Conservation (phyloP, 768 basidiomycete genomes). For the Favolaschia claudopus region DNA sequence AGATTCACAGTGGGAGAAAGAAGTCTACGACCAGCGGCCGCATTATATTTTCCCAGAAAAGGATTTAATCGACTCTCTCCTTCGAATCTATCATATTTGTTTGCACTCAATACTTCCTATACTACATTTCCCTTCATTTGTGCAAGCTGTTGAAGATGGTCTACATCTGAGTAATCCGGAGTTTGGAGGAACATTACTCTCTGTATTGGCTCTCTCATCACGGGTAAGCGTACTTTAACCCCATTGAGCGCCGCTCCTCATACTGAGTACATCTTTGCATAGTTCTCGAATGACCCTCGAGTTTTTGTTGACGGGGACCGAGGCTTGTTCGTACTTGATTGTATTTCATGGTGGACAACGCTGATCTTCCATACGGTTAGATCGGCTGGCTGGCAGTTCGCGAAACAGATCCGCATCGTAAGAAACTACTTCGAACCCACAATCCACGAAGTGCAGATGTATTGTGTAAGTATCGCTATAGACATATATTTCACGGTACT, state of each 20-base stretch:
- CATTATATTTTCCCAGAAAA: slow-evolving; percentile 38
- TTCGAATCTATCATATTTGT: slow-evolving; percentile 56
- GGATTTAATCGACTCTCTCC: slow-evolving; percentile 48
- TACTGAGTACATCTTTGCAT: slow-evolving; percentile 29
- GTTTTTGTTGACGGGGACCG: slow-evolving; percentile 43
- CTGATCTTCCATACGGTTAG: slow-evolving; percentile 28
- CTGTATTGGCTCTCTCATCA: slow-evolving; percentile 59
- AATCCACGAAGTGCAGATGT: slow-evolving; percentile 52
- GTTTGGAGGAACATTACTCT: slow-evolving; percentile 53
- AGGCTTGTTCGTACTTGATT: too few species aligned
- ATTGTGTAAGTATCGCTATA: slow-evolving; percentile 42
- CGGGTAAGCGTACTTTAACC: slow-evolving; percentile 40
- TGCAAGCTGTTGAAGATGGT: slow-evolving; percentile 16
- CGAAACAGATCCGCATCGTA: slow-evolving; percentile 53
- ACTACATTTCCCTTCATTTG: slow-evolving; percentile 36
- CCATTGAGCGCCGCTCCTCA: slow-evolving; percentile 30
- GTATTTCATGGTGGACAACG: too few species aligned
- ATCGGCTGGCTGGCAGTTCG: slow-evolving; percentile 59
- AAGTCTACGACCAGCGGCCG: not conserved
- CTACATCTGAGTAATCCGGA: slow-evolving; percentile 48
- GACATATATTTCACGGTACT: not conserved
- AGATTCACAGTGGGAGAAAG: slow-evolving; percentile 21
- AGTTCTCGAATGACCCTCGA: slow-evolving; percentile 56
- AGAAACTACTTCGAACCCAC: slow-evolving; percentile 51
- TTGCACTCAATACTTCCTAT: slow-evolving; percentile 53